Percentiles rank a stretch among this genome's conserved stretches.
Conservation (phyloP, 1,284 basidiomycete species). For the Papiliotrema fonsecae region DNA sequence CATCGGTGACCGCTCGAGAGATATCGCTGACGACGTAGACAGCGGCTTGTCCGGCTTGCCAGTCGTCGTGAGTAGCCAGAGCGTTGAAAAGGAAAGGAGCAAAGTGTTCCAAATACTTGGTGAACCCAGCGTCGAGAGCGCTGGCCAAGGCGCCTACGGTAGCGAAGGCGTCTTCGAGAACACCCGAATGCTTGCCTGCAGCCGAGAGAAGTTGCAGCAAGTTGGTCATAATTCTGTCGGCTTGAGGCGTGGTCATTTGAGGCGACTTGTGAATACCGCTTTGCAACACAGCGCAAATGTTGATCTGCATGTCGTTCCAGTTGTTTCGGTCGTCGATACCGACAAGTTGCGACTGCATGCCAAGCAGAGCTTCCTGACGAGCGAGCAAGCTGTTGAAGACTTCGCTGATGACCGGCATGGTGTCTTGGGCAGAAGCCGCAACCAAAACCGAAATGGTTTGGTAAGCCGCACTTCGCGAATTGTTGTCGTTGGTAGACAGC, state of each 20-base stretch:
- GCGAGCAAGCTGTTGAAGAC: constrained; percentile 75
- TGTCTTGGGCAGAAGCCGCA: constrained; percentile 74
- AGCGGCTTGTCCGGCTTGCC: constrained; percentile 89
- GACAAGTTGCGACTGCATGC: constrained; percentile 85
- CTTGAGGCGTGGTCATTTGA: constrained; percentile 77
- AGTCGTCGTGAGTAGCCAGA: constrained; percentile 88
- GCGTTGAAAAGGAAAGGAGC: constrained; percentile 84
- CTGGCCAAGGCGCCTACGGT: constrained; percentile 77
- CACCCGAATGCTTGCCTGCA: constrained; percentile 85
- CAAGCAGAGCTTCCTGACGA: constrained; percentile 83
- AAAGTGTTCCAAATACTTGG: constrained; percentile 86
- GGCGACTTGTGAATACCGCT: constrained; percentile 79
- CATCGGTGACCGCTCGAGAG: constrained; percentile 82
- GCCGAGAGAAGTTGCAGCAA: constrained; percentile 79
- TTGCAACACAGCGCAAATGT: constrained; percentile 86
- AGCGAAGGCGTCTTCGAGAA: constrained; percentile 96
- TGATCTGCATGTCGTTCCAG: constrained; percentile 97
- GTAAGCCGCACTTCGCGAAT: constrained; percentile 92
- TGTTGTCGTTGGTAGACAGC: constrained; percentile 76
- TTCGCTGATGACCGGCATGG: constrained; percentile 74
- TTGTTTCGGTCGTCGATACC: constrained; percentile 96
- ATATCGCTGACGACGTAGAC: constrained; percentile 95
- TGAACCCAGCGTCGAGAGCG: constrained; percentile 80
- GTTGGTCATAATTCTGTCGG: constrained; percentile 93
- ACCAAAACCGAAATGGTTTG: constrained; percentile 89